phyloP scores from a whole-genome alignment of 2,329 filamentous ascomycete genomes.

The Xylariaceae sp. region DNA sequence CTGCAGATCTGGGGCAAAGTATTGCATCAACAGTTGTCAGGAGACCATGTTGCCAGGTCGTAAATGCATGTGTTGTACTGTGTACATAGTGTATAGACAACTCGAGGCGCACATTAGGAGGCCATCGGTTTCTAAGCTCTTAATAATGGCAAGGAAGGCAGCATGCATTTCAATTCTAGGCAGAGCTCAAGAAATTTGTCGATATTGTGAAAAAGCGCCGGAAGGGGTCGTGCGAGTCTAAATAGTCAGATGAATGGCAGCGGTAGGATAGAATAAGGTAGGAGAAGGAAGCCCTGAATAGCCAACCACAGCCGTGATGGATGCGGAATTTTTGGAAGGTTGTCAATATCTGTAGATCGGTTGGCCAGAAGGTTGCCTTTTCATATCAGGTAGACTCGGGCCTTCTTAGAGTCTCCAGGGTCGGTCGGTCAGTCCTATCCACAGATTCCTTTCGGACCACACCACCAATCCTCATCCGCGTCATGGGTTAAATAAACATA shows the following conservation, averaged over 20 bases:
- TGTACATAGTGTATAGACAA: not conserved
- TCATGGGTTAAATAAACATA: conserved; percentile 1
- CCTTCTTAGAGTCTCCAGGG: conserved; percentile 9
- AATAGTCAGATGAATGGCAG: not conserved
- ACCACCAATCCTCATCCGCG: conserved; percentile 4
- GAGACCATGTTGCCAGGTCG: not conserved
- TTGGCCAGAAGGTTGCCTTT: too few species aligned
- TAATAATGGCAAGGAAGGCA: not conserved
- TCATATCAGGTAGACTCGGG: not conserved
- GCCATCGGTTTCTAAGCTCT: not conserved
- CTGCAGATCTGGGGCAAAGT: conserved; percentile 6
- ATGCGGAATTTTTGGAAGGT: not conserved
- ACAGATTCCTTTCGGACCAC: conserved; percentile 1
- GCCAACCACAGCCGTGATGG: conserved; percentile 3
- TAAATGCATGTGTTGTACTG: not conserved
- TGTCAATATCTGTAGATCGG: not conserved
- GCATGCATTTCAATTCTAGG: not conserved
- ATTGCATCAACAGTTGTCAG: conserved; percentile 7
- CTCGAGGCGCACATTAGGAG: too few species aligned
- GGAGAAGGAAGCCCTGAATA: not conserved
- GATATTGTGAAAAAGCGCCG: not conserved
- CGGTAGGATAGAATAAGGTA: not conserved
- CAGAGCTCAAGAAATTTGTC: not conserved
- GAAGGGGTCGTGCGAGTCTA: not conserved
- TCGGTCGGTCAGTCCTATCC: conserved; percentile 9